A percentile compares a stretch with the other conserved stretches of the same genome.
Conservation (phyloP, 2,329 filamentous ascomycete species). For the Hirsutella minnesotensis region DNA sequence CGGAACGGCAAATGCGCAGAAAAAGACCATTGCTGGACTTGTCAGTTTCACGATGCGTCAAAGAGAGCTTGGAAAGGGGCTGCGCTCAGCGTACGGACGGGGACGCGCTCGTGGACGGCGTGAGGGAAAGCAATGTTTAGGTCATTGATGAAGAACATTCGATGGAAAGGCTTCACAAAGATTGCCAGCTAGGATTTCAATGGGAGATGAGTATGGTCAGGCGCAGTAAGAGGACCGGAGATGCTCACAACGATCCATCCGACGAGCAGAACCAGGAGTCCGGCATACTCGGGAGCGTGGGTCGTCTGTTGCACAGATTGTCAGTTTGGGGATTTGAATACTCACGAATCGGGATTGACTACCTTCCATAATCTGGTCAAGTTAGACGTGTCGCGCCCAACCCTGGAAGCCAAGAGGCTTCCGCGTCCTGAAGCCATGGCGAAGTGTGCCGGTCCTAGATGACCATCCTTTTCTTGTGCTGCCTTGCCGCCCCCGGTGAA, state of each 20-base stretch:
- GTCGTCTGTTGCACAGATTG: slow-evolving; percentile 48
- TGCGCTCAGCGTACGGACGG: slow-evolving; percentile 61
- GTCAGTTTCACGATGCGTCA: no score
- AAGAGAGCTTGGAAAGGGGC: no score
- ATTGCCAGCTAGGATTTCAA: slow-evolving; percentile 12
- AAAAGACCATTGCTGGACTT: slow-evolving; percentile 50
- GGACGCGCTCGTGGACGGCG: slow-evolving; percentile 71
- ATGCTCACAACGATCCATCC: slow-evolving; percentile 51
- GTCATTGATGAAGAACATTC: slow-evolving; percentile 86
- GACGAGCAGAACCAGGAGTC: slow-evolving; percentile 56
- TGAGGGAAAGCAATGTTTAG: slow-evolving; percentile 76
- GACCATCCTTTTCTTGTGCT: background rate
- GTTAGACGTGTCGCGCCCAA: slow-evolving; percentile 8
- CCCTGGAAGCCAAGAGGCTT: background rate
- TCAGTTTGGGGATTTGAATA: background rate
- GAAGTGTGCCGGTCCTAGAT: background rate
- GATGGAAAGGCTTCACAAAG: slow-evolving; percentile 72
- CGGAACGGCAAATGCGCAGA: slow-evolving; percentile 67
- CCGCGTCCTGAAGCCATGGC: background rate
- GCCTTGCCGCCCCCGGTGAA: no score
- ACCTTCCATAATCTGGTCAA: slow-evolving; percentile 37
- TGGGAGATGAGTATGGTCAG: background rate
- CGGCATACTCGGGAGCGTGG: slow-evolving; percentile 81
- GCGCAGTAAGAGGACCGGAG: background rate
- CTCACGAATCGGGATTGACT: no score